Conservation (phyloP, 2,329 filamentous ascomycete genomes). For the Nemania bipapillata region DNA sequence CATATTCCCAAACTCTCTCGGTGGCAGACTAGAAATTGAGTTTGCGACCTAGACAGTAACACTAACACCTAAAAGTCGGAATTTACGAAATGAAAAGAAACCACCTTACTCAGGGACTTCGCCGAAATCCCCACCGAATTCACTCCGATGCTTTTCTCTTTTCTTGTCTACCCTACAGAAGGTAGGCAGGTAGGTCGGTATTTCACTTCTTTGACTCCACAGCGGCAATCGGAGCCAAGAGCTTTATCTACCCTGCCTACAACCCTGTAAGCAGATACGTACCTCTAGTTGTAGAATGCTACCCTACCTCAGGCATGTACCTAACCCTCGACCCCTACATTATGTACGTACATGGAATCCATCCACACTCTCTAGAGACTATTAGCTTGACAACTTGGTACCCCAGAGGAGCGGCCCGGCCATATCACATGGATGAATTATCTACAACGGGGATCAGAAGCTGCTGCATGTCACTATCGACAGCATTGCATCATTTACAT, state of each 20-base stretch:
- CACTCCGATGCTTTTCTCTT: constrained; percentile 20
- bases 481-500: background rate
- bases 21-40: background rate
- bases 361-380: background rate
- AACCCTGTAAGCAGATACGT: background rate
- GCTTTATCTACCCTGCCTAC: background rate
- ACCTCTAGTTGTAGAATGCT: background rate
- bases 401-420: background rate
- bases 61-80: background rate
- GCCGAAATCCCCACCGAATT: constrained; percentile 7
- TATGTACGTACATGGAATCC: background rate
- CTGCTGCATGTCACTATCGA: constrained; percentile 1
- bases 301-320: background rate
- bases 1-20: background rate
- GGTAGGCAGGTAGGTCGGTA: no score
- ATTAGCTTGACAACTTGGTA: constrained; percentile 2
- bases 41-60: background rate
- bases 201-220: constrained; percentile 22
- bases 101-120: background rate
- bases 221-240: constrained; percentile 34
- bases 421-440: background rate
- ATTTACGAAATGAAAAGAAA: constrained; percentile 2
- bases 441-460: background rate
- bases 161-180: background rate
- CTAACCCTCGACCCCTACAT: background rate